Evolutionary conservation across 768 basidiomycete species (phyloP), one percentile per base, ranked within the genome.

Genomic region (Candolleomyces eurysporus): DNA sequence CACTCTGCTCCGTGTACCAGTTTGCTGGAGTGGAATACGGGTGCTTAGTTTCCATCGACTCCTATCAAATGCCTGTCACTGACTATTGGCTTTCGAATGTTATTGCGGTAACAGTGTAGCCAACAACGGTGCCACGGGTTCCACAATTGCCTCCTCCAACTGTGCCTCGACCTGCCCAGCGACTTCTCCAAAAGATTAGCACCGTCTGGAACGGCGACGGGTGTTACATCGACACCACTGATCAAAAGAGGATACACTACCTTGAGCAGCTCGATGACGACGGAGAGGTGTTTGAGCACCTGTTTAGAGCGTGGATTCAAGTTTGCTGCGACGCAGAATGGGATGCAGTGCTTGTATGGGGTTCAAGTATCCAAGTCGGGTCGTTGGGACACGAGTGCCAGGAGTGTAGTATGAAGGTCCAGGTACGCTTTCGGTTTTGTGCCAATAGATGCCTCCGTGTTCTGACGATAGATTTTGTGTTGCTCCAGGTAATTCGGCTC

Each of bases 281-380:
- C 67, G 1, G 68, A 72, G 19, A 65, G 39, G 39, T 78, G 76
- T 26, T 57, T 70, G 69, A 9, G 56, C 43, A 61, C 67, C 21
- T 78, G 75, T 53, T 61, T 69, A 3, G 51, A 52, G 17, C 67
- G 55, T 26, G 72, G 73, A 1, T 73, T 66, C 54, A 68, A 63
- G 10, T 70, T 74, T 58, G 77, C 77, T 26, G 77, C 67, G 6
- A 70, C 72, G 10, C 73, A 77, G 52, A 68, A 72, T 51, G 74
- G 3, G 58, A 4, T 58, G 5, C 69, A 78, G 57, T 77, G 76
- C 56, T 72, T 69, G 58, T 78, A 76, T 59, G 75, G 75, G 30
- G 58, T 36, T 31, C 11, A 21, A 36, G 36, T 36, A 1, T 8
- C 6, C 36, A 36, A 7, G 1, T 36, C 36, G 36, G 36, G 11